These are phyloP conservation scores for Ilyonectria mors-panacis DNA, from an alignment of 2,329 filamentous ascomycete species.

Conservation along the genomic window DNA sequence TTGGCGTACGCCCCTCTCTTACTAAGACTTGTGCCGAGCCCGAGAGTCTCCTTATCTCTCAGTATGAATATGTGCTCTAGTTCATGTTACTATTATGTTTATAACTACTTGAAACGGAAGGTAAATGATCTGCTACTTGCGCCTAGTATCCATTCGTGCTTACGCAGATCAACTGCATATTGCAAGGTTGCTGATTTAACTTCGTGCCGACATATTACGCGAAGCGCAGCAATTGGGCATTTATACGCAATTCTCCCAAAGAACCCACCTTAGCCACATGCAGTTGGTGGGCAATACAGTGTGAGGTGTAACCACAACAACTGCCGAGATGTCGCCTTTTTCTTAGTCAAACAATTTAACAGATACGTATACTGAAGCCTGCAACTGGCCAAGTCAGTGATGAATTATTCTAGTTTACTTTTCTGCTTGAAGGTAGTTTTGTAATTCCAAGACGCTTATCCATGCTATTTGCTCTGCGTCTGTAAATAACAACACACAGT, in stretches of 20 bases:
- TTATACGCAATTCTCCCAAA: background rate
- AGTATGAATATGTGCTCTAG: background rate
- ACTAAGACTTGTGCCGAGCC: background rate
- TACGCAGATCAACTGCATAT: constrained; percentile 8
- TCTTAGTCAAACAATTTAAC: too few species aligned
- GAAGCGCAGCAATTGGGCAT: background rate
- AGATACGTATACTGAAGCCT: too few species aligned
- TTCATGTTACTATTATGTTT: constrained; percentile 3
- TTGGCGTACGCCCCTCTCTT: constrained; percentile 3
- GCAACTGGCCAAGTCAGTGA: background rate
- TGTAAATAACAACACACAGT: constrained; percentile 1
- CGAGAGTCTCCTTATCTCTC: constrained; percentile 2
- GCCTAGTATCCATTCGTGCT: constrained; percentile 5
- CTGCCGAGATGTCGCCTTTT: too few species aligned
- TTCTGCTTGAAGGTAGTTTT: background rate
- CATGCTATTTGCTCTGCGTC: background rate
- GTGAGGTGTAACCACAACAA: too few species aligned
- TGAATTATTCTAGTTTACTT: background rate
- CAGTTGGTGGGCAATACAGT: too few species aligned
- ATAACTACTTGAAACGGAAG: constrained; percentile 14
- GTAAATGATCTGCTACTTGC: background rate
- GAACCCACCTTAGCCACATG: background rate
- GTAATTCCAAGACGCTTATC: background rate
- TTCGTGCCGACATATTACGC: constrained; percentile 1
- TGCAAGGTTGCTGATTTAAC: constrained; percentile 3